Percentiles rank a stretch among this genome's conserved stretches.
phyloP scores from a whole-genome alignment of 345 rosid genomes.

The Theobroma cacao region DNA sequence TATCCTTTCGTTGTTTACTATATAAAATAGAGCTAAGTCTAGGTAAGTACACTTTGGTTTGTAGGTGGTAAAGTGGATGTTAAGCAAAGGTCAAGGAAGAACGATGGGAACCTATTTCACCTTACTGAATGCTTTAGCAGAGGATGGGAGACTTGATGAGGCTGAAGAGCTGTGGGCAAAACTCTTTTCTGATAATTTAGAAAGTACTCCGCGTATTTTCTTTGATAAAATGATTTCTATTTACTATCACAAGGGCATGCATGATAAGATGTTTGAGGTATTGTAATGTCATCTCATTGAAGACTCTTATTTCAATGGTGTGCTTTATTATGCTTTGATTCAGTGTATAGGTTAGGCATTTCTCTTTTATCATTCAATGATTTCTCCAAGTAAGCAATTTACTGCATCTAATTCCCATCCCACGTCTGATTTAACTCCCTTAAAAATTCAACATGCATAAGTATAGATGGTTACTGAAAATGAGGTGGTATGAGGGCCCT shows the following conservation, averaged over 20 bases:
- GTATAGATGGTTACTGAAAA: too few relatives aligned
- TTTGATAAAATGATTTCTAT: constrained; percentile 74
- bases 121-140: constrained; percentile 72
- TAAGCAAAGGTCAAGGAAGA: constrained; percentile 95
- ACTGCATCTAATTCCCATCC: too few relatives aligned
- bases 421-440: too few relatives aligned
- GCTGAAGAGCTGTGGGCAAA: constrained; percentile 86
- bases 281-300: background rate
- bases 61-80: constrained; percentile 92
- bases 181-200: constrained; percentile 59
- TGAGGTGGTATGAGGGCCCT: too few relatives aligned
- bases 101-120: constrained; percentile 86
- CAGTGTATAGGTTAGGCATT: background rate
- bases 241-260: constrained; percentile 75
- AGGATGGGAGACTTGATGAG: constrained; percentile 86
- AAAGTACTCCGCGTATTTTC: constrained; percentile 72
- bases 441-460: too few relatives aligned
- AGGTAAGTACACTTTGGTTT: constrained; percentile 2
- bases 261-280: constrained; percentile 87
- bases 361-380: background rate
- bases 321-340: background rate
- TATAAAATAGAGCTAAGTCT: background rate
- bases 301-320: background rate
- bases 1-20: background rate
- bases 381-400: background rate